Base-by-base conservation (phyloP, 129 eudicot genomes). In the carrot (Daucus carota) region DNA sequence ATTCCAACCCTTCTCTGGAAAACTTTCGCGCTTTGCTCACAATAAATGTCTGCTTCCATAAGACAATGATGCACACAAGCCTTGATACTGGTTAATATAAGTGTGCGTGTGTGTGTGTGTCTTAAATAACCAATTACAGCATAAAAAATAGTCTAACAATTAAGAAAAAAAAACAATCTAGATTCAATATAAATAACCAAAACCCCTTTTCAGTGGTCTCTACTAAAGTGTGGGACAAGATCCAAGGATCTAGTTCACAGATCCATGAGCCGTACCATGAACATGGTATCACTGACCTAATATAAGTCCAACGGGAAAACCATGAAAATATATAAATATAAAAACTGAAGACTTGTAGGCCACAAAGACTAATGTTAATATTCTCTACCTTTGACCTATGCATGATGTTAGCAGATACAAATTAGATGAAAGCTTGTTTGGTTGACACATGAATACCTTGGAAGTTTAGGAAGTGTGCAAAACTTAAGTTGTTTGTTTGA, bases 21-120 rank as follows among this genome's bases (percentile, higher is more conserved):
- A 93, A 76, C 79, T 86, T 93, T 76, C 89, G 87, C 97, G 91
- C 89, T 80, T 88, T 93, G 87, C 96, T 86, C 63, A 93, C 88
- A 36, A 93, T 84, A 76, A 76, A 79, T 66, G 98, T 90, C 98
- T 93, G 77, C 70, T 78, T 75, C 71, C 68, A 83, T n/a, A 70
- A 74, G 62, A 73, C 45, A 78, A 43, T 46, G 44, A 47, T 72
- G 67, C 28, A 52, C 31, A 45, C 50, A 69, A 78, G 83, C 5
- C 73, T 18, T 22, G 47, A 69, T 69, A 18, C 0, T 50, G 26
- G 20, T 50, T n/a, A n/a, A n/a, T n/a, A n/a, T n/a, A n/a, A n/a
- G n/a, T n/a, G n/a, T n/a, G n/a, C 59, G n/a, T n/a, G n/a, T 46
- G 17, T n/a, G n/a, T n/a, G n/a, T n/a, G n/a, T n/a, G n/a, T n/a